Conservation (phyloP, 1,139 yeast species). For the Yamadazyma songkhlaensis region DNA sequence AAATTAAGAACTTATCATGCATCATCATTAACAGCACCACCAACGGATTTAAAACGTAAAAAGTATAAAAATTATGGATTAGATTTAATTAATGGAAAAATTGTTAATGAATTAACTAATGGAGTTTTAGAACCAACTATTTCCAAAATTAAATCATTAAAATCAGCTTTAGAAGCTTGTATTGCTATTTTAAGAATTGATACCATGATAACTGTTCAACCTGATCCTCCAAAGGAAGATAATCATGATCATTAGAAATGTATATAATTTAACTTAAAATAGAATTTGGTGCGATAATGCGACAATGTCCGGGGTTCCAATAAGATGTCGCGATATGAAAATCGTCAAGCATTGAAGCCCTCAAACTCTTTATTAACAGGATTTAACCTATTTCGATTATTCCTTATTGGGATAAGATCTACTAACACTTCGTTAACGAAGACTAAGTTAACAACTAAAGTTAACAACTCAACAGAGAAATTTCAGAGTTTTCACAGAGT, state of each 20-base stretch:
- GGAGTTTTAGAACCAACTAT: conserved; percentile 97
- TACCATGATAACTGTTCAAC: conserved; percentile 96
- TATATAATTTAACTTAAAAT: background rate
- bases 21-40: conserved; percentile 84
- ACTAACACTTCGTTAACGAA: too few species aligned
- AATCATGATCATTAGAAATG: conserved; percentile 64
- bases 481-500: too few species aligned
- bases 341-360: too few species aligned
- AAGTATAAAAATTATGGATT: conserved; percentile 89
- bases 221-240: conserved; percentile 90
- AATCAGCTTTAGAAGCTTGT: conserved; percentile 97
- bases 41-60: conserved; percentile 78
- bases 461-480: too few species aligned
- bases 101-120: conserved; percentile 75
- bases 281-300: too few species aligned
- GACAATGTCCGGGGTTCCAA: too few species aligned
- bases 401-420: too few species aligned
- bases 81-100: conserved; percentile 86
- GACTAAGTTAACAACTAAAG: too few species aligned
- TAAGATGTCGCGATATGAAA: too few species aligned
- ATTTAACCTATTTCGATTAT: too few species aligned
- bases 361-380: too few species aligned
- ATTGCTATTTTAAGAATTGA: conserved; percentile 96
- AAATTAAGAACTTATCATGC: conserved; percentile 96
- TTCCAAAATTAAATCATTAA: conserved; percentile 87